Conservation (phyloP, 2,329 filamentous ascomycete genomes). For the Fusarium falciforme region DNA sequence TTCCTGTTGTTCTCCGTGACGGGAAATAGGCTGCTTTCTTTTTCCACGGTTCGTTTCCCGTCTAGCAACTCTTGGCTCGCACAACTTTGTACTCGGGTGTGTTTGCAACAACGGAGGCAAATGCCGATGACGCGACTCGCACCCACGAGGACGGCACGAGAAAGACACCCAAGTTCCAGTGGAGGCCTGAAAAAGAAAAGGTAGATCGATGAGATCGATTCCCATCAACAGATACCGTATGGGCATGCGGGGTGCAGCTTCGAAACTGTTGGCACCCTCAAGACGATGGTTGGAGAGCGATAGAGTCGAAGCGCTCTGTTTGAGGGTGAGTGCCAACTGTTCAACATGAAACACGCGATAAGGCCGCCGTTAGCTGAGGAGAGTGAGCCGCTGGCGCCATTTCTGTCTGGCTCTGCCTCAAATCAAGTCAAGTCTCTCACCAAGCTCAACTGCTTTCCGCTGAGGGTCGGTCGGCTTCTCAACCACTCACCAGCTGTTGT, state of each 20-base stretch:
- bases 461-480: neutral
- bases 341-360: conserved; percentile 1
- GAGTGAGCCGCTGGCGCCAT: conserved; percentile 7
- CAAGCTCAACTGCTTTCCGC: conserved; percentile 15
- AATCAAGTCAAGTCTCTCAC: neutral
- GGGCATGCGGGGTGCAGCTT: conserved; percentile 6
- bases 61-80: neutral
- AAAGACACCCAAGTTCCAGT: neutral
- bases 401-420: neutral
- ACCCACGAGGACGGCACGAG: conserved; percentile 1
- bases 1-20: neutral
- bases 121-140: conserved; percentile 1
- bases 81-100: neutral
- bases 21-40: conserved; percentile 4
- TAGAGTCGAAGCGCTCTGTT: neutral
- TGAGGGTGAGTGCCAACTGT: neutral
- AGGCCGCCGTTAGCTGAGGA: neutral
- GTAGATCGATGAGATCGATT: neutral
- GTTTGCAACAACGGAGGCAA: neutral
- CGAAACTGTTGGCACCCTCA: neutral
- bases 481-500: conserved; percentile 1
- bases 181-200: conserved; percentile 2
- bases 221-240: neutral
- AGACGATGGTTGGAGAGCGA: neutral
- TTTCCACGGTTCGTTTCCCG: neutral